phyloP scores from a whole-genome alignment of 1,139 yeast genomes.

The Kluyveromyces sp. region DNA sequence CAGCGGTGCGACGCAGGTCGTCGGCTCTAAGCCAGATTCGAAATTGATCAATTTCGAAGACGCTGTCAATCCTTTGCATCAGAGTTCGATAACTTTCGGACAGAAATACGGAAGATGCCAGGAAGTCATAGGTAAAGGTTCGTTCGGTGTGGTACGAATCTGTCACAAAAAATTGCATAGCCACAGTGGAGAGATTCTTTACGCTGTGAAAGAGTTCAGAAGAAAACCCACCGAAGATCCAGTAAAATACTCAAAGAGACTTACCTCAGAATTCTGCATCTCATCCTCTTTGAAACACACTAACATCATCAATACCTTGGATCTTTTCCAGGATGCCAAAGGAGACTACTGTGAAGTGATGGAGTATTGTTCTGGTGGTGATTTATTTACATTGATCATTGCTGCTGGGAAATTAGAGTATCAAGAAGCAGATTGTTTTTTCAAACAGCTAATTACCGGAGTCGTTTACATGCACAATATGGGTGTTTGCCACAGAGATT shows the following conservation, averaged over 20 bases:
- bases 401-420: slow-evolving; percentile 79
- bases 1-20: slow-evolving; percentile 31
- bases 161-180: slow-evolving; percentile 44
- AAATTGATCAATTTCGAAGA: slow-evolving; percentile 10
- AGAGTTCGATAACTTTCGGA: slow-evolving; percentile 35
- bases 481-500: slow-evolving; percentile 94
- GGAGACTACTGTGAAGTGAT: slow-evolving; percentile 94
- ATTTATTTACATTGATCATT: slow-evolving; percentile 75
- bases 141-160: slow-evolving; percentile 79
- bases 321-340: slow-evolving; percentile 79
- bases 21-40: slow-evolving; percentile 10
- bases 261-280: slow-evolving; percentile 80
- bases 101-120: slow-evolving; percentile 76
- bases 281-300: slow-evolving; percentile 72
- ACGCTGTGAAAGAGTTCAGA: slow-evolving; percentile 78
- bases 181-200: slow-evolving; percentile 43
- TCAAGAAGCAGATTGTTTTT: slow-evolving; percentile 90
- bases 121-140: slow-evolving; percentile 76
- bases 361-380: slow-evolving; percentile 97
- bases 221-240: slow-evolving; percentile 50
- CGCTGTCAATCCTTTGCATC: slow-evolving; percentile 15
- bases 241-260: slow-evolving; percentile 57
- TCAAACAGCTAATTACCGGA: slow-evolving; percentile 85
- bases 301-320: slow-evolving; percentile 80
- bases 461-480: slow-evolving; percentile 93